Evolutionary conservation across 352 stramenopile genomes (phyloP), one percentile per base, ranked within the genome.

Genomic region (Phytophthora crassamura): DNA sequence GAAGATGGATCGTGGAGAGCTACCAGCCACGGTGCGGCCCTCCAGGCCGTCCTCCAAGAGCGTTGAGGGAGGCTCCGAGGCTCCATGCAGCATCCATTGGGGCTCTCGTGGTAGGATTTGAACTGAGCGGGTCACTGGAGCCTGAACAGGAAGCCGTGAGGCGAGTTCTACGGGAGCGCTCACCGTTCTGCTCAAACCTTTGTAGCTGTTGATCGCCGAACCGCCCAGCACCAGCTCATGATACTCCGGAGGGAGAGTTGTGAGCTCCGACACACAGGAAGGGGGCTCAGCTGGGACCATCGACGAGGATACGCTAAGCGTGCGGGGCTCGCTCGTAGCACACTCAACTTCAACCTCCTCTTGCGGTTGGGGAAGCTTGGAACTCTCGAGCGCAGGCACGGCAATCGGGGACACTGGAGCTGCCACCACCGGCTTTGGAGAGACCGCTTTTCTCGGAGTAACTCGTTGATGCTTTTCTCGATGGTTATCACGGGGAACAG

Each of bases 231-330:
- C 43, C 15, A 74, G 28, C 10, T 74, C 60, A 32, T 71, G 66
- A 4, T 74, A 74, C 16, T 74, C 66, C 0, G 67, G 49, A 4
- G 66, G 66, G 15, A 74, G 28, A n/a, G 60, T 71, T 7, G 45
- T 71, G 25, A 70, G 47, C n/a, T 74, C 66, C 1, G 61, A 69
- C 20, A 64, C 47, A 46, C 49, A 67, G 0, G 60, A 71, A 4
- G 60, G 66, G 2, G 56, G 59, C 6, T 62, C 60, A 15, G 22
- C 10, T 34, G 54, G 22, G 11, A 51, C 34, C 35, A 50, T 59
- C 0, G 59, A 54, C 5, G 66, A 61, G 3, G 53, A 40, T 3
- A 70, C 39, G 5, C 32, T 65, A 11, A 70, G 15, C 51, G 40
- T 60, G 28, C 41, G 40, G 4, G 39, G 58, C 22, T 50, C 55